Evolutionary conservation across 2,329 filamentous ascomycete species (phyloP).

Genomic region (Paraphaeosphaeria minitans): DNA sequence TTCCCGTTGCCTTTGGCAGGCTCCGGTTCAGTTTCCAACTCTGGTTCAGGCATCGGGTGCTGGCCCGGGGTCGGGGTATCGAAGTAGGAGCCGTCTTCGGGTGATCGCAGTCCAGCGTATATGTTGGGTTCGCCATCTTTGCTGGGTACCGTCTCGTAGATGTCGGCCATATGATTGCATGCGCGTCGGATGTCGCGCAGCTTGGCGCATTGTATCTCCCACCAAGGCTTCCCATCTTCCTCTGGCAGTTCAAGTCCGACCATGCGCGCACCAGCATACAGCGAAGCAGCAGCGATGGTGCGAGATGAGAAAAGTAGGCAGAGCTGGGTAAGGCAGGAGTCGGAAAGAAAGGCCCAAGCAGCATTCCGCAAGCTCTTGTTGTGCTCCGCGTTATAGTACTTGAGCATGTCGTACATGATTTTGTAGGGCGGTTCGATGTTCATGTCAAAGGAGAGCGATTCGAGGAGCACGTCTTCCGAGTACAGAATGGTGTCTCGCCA

Average conservation of each 20-base stretch:
- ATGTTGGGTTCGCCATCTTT: constrained; percentile 51
- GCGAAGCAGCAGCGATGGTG: constrained; percentile 80
- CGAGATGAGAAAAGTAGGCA: constrained; percentile 80
- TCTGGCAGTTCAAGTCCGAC: constrained; percentile 75
- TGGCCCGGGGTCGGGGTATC: constrained; percentile 30
- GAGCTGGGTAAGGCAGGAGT: constrained; percentile 81
- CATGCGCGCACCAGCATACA: constrained; percentile 85
- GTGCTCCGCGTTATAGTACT: constrained; percentile 73
- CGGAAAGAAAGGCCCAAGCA: constrained; percentile 93
- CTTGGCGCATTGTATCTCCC: constrained; percentile 76
- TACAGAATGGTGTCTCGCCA: constrained; percentile 94
- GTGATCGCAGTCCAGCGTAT: constrained; percentile 52
- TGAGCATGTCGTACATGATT: constrained; percentile 79
- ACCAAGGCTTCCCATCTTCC: constrained; percentile 80
- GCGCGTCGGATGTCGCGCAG: constrained; percentile 73
- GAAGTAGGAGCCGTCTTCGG: constrained; percentile 45
- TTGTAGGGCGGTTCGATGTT: constrained; percentile 88
- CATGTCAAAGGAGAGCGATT: constrained; percentile 91
- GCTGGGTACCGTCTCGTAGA: constrained; percentile 51
- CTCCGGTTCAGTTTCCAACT: constrained; percentile 2
- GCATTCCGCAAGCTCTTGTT: constrained; percentile 83
- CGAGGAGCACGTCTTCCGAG: constrained; percentile 90
- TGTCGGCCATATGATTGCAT: constrained; percentile 73
- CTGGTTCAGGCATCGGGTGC: constrained; percentile 11
- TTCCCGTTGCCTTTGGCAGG: constrained; percentile 8